Percentiles rank a stretch among this genome's conserved stretches.
Conservation (phyloP, 2,329 filamentous ascomycete species). For the Fusarium newnesense region DNA sequence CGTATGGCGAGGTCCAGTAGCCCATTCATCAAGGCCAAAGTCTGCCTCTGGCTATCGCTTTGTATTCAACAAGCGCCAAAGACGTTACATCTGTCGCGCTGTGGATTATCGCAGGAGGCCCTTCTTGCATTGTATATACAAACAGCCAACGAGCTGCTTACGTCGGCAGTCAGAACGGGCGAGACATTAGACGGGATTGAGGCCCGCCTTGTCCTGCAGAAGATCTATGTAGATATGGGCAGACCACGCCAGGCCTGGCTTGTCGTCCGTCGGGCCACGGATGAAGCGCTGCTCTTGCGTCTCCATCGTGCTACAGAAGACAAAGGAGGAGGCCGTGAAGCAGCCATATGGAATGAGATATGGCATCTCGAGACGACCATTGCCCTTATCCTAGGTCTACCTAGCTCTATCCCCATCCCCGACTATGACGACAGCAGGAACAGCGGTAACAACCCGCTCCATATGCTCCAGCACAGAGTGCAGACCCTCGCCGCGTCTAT, state of each 20-base stretch:
- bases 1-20: neutral
- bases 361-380: neutral
- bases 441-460: neutral
- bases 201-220: neutral
- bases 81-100: neutral
- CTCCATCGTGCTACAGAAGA: neutral
- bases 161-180: neutral
- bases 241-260: neutral
- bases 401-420: neutral
- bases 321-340: neutral
- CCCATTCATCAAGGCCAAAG: neutral
- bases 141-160: neutral
- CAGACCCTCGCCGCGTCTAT: neutral
- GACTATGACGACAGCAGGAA: neutral
- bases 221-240: neutral
- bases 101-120: neutral
- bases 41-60: neutral
- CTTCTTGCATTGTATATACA: neutral
- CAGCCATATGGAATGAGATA: neutral
- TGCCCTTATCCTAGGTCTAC: neutral
- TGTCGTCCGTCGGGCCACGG: neutral
- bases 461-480: neutral
- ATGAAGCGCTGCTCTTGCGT: neutral
- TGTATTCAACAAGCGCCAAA: neutral
- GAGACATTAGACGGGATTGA: neutral